Evolutionary conservation across 306 rosid genomes (phyloP).

Genomic region (Vicia villosa): DNA sequence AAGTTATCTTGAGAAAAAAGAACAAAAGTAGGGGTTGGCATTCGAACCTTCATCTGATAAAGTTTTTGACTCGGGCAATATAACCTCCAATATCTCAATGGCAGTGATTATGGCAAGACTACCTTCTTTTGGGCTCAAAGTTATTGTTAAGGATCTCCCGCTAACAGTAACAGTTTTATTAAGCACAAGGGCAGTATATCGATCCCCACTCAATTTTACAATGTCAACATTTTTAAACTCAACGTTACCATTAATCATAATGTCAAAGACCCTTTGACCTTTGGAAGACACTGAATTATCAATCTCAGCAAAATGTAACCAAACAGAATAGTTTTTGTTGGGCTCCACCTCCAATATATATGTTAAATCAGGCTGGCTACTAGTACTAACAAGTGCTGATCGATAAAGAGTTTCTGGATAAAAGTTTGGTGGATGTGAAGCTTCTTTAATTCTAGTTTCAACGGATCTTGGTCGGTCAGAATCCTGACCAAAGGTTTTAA

Average conservation of each 20-base stretch:
- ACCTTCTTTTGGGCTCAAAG: slow-evolving; percentile 62
- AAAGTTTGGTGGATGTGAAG: slow-evolving; percentile 74
- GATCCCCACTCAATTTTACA: slow-evolving; percentile 73
- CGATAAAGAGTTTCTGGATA: slow-evolving; percentile 86
- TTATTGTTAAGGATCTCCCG: slow-evolving; percentile 79
- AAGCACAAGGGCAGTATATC: slow-evolving; percentile 75
- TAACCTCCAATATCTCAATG: slow-evolving; percentile 81
- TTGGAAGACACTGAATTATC: slow-evolving; percentile 52
- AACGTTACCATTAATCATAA: slow-evolving; percentile 68
- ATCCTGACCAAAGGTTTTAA: slow-evolving; percentile 55
- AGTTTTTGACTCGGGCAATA: slow-evolving; percentile 68
- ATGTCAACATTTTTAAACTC: slow-evolving; percentile 63
- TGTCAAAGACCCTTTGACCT: slow-evolving; percentile 82
- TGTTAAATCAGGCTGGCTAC: slow-evolving; percentile 69
- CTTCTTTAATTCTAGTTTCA: slow-evolving; percentile 65
- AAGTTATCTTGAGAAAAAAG: background rate
- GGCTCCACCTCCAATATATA: slow-evolving; percentile 82
- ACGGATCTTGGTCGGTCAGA: slow-evolving; percentile 67
- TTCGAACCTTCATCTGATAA: slow-evolving; percentile 78
- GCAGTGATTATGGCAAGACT: slow-evolving; percentile 75
- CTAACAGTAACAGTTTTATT: slow-evolving; percentile 67
- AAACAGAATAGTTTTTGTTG: slow-evolving; percentile 85
- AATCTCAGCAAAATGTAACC: slow-evolving; percentile 96
- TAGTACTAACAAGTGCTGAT: slow-evolving; percentile 67
- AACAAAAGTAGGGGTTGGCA: slow-evolving; percentile 8